phyloP scores from a whole-genome alignment of 306 rosid species.

The Argentina anserina region DNA sequence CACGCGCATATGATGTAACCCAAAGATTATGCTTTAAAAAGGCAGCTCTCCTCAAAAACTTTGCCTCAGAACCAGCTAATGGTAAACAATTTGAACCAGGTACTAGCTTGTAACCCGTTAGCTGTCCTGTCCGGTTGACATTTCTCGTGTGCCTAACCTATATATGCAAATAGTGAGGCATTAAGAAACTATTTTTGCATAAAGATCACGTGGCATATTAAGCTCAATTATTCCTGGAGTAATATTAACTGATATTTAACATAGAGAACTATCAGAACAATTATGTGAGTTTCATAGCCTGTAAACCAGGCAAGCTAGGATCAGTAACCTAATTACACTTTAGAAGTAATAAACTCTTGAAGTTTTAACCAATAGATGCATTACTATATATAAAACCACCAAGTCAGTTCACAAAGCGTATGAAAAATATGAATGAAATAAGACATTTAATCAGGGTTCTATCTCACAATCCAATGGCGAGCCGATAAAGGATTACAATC shows the following conservation, averaged over 20 bases:
- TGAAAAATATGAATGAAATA: background rate
- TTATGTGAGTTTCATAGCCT: background rate
- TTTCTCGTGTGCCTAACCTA: conserved; percentile 79
- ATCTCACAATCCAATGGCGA: conserved; percentile 79
- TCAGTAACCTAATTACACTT: background rate
- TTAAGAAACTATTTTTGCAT: background rate
- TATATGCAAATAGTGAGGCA: conserved; percentile 12
- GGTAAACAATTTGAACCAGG: conserved; percentile 85
- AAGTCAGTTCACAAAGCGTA: background rate
- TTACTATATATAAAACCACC: background rate
- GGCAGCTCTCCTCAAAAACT: conserved; percentile 74
- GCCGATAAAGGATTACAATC: conserved; percentile 73
- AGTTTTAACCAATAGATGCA: conserved; percentile 1
- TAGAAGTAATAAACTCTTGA: background rate
- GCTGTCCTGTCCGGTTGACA: conserved; percentile 71
- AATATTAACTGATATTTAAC: background rate
- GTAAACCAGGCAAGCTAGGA: background rate
- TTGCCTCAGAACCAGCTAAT: conserved; percentile 79
- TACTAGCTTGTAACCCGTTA: conserved; percentile 71
- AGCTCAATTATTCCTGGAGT: background rate
- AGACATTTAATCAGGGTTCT: conserved; percentile 4
- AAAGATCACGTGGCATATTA: background rate
- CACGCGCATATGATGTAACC: conserved; percentile 62
- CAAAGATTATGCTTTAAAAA: conserved; percentile 82
- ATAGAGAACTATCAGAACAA: background rate